Conservation (phyloP, 495 filamentous ascomycete species). For the Annulohypoxylon maeteangense region DNA sequence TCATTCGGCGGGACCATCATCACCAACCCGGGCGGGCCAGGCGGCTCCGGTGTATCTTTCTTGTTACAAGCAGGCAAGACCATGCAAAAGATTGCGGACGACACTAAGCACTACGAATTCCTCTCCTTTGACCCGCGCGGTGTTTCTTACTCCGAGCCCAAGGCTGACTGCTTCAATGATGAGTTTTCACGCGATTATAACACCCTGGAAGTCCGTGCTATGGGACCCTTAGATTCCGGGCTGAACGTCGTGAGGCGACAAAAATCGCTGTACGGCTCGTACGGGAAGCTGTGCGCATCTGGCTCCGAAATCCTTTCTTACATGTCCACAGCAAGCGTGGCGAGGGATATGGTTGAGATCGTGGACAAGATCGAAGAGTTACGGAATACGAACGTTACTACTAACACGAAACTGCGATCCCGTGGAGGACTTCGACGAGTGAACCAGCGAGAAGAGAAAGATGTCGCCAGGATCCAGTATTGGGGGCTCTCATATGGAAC, state of each 20-base stretch:
- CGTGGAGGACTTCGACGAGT: constrained; percentile 1
- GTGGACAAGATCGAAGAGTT: constrained; percentile 52
- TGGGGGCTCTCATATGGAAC: constrained; percentile 74
- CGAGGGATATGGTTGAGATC: constrained; percentile 56
- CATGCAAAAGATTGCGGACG: constrained; percentile 21
- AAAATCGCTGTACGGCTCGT: constrained; percentile 40
- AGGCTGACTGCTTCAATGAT: constrained; percentile 51
- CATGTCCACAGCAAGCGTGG: constrained; percentile 48
- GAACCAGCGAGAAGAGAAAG: constrained; percentile 7
- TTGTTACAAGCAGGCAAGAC: constrained; percentile 31
- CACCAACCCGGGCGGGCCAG: constrained; percentile 39
- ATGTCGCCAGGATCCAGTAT: constrained; percentile 57
- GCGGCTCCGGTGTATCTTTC: constrained; percentile 47
- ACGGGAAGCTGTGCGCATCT: constrained; percentile 35
- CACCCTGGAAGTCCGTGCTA: constrained; percentile 25
- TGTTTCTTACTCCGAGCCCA: constrained; percentile 51
- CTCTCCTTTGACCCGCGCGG: constrained; percentile 60
- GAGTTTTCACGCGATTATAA: constrained; percentile 36
- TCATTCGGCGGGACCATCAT: constrained; percentile 43
- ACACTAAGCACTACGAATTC: constrained; percentile 48
- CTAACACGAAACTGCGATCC: background rate
- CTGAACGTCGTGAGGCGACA: constrained; percentile 41
- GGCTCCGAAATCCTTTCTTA: constrained; percentile 18
- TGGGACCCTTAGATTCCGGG: constrained; percentile 29
- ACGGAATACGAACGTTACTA: constrained; percentile 17